Conservation (phyloP, 2,329 filamentous ascomycete species). For the Myriosclerotinia scirpicola region DNA sequence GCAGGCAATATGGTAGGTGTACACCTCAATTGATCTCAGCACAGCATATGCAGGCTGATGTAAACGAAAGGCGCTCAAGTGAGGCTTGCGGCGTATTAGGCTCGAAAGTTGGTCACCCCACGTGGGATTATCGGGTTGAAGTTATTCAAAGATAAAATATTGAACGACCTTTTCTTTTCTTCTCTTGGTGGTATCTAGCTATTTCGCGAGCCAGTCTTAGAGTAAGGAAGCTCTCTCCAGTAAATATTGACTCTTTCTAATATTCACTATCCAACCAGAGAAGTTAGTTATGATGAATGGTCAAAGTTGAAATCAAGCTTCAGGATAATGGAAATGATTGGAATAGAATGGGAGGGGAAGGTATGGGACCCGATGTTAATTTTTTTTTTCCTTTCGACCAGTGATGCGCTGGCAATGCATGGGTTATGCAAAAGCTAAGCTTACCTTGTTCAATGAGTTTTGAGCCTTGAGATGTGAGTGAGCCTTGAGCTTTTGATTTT, state of each 20-base stretch:
- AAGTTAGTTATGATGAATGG: conserved; percentile 38
- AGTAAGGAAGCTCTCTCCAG: conserved; percentile 34
- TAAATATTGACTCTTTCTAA: conserved; percentile 30
- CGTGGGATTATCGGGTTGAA: conserved; percentile 36
- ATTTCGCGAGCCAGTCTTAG: conserved; percentile 34
- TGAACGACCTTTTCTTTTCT: conserved; percentile 31
- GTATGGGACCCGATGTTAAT: conserved; percentile 33
- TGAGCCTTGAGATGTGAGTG: too few relatives aligned
- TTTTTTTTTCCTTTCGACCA: conserved; percentile 38
- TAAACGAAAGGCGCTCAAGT: conserved; percentile 43
- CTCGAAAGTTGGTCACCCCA: conserved; percentile 34
- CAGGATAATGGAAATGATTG: conserved; percentile 31
- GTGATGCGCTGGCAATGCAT: conserved; percentile 41
- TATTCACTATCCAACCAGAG: conserved; percentile 38
- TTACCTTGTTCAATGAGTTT: conserved; percentile 38
- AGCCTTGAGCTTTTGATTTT: neutral
- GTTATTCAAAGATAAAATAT: conserved; percentile 30
- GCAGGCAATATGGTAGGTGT: conserved; percentile 51
- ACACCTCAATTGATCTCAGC: conserved; percentile 54
- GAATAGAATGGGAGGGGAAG: conserved; percentile 36
- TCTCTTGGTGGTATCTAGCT: conserved; percentile 23
- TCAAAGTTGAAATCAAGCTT: conserved; percentile 30
- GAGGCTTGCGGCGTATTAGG: conserved; percentile 42
- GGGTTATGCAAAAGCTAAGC: conserved; percentile 38
- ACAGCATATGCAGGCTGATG: conserved; percentile 61